phyloP scores from a whole-genome alignment of 2,329 filamentous ascomycete genomes.

The Elsinoe perseae region DNA sequence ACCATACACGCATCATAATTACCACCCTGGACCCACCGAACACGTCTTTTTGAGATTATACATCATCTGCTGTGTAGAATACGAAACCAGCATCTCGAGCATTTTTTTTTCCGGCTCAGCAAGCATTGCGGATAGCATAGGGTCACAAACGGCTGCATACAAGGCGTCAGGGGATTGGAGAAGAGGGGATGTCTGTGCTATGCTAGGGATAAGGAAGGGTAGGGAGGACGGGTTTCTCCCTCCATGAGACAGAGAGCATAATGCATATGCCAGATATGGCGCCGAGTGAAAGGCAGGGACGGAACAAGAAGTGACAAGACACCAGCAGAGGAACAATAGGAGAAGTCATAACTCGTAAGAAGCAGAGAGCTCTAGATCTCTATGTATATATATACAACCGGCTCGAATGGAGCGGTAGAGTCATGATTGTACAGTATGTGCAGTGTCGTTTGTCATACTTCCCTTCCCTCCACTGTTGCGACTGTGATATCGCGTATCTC shows the following conservation, averaged over 20 bases:
- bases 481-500: too few relatives aligned
- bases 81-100: not conserved
- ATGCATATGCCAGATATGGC: not conserved
- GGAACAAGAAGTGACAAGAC: too few relatives aligned
- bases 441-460: too few relatives aligned
- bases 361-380: not conserved
- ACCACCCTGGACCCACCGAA: not conserved
- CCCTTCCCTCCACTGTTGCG: too few relatives aligned
- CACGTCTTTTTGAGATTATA: not conserved
- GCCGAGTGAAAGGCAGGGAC: not conserved
- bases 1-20: slow-evolving; percentile 4
- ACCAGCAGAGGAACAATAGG: too few relatives aligned
- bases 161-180: not conserved
- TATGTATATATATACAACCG: slow-evolving; percentile 15
- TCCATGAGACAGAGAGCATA: not conserved
- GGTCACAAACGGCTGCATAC: not conserved
- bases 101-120: not conserved
- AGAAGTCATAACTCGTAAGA: slow-evolving; percentile 7
- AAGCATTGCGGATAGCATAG: slow-evolving; percentile 4
- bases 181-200: not conserved
- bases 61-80: not conserved
- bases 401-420: slow-evolving; percentile 3
- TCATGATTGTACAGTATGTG: slow-evolving; percentile 9
- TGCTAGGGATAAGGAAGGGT: not conserved
- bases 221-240: not conserved